Base-by-base conservation (phyloP, 345 rosid species). In the Ailanthus altissimus region DNA sequence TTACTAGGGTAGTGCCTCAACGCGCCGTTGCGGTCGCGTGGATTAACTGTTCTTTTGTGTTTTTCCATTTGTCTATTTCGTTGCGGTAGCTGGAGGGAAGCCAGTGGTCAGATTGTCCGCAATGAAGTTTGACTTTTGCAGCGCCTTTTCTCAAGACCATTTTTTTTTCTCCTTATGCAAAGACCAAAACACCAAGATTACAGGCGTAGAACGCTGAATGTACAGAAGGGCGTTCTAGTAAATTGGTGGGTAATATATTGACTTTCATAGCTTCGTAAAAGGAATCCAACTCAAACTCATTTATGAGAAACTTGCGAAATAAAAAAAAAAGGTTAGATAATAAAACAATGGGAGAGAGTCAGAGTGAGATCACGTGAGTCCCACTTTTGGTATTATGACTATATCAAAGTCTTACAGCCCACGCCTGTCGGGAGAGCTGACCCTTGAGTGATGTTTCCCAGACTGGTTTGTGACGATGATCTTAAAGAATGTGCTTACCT, bases 361-460 rank as follows among this genome's bases (percentile, higher is more conserved):
- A 82, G 82, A 75, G 25, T 66, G 78, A 82, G 82, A 75, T 80
- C 84, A 82, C 38, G 81, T 71, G 85, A 80, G 83, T 25, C 85
- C 82, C 85, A 67, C 87, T 11, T 36, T 56, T n/a, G 54, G 12
- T 4, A 16, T 38, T 1, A 15, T 43, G 42, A 26, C 25, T 45
- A 67, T 6, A 56, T 57, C 13, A 58, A 64, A 60, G 79, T 77
- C 83, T 70, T 81, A 3, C 4, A 67, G 54, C 77, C 73, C 79
- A 79, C 83, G 76, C 70, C 50, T 81, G 80, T 80, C 80, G 72
- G 79, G 75, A 71, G 70, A 42, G 78, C 77, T 57, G 78, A 46
- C 75, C 10, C 54, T 75, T 59, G 62, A 67, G 45, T 75, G 73
- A 40, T 47, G 74, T 74, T 56, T 75, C 80, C 84, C 66, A 79